Conservation (phyloP, 176 grass and related monocot genomes). For the Raddia guianensis region DNA sequence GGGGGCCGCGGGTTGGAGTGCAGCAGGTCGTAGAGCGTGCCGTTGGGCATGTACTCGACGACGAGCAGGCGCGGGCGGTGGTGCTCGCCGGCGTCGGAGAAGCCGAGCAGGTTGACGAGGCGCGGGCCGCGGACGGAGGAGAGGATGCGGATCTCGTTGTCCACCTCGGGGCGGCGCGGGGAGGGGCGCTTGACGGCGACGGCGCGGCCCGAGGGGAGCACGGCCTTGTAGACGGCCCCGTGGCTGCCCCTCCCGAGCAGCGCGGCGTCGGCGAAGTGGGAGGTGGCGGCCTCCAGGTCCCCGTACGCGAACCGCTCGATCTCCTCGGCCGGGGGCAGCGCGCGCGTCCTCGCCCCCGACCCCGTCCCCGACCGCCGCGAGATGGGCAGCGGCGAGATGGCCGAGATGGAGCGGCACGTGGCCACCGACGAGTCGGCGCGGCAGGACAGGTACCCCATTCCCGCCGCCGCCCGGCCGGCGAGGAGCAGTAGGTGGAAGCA, state of each 20-base stretch:
- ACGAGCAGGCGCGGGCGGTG: slow-evolving; percentile 57
- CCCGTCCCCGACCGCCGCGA: slow-evolving; percentile 22
- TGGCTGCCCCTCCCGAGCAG: slow-evolving; percentile 95
- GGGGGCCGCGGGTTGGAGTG: slow-evolving; percentile 71
- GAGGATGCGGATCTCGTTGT: slow-evolving; percentile 95
- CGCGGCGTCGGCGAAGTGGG: slow-evolving; percentile 65
- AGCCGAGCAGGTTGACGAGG: slow-evolving; percentile 94
- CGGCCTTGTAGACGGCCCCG: slow-evolving; percentile 91
- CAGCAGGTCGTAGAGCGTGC: slow-evolving; percentile 90
- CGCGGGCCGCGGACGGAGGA: slow-evolving; percentile 74
- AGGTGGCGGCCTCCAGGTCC: slow-evolving; percentile 79
- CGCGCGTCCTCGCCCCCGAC: background rate
- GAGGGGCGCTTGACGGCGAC: slow-evolving; percentile 96
- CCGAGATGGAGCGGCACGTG: slow-evolving; percentile 85
- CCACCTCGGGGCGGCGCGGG: slow-evolving; percentile 88
- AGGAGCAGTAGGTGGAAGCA: background rate
- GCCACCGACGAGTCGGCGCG: slow-evolving; percentile 89
- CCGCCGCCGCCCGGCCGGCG: background rate
- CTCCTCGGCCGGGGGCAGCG: background rate
- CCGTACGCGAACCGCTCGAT: slow-evolving; percentile 78
- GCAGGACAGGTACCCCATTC: slow-evolving; percentile 98
- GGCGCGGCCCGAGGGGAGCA: slow-evolving; percentile 64
- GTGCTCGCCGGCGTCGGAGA: slow-evolving; percentile 45
- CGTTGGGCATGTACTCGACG: slow-evolving; percentile 98
- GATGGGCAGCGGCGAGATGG: slow-evolving; percentile 57